These are phyloP conservation scores for Penicillium sp. DNA, from an alignment of 2,329 filamentous ascomycete species.

Conservation along the genomic window DNA sequence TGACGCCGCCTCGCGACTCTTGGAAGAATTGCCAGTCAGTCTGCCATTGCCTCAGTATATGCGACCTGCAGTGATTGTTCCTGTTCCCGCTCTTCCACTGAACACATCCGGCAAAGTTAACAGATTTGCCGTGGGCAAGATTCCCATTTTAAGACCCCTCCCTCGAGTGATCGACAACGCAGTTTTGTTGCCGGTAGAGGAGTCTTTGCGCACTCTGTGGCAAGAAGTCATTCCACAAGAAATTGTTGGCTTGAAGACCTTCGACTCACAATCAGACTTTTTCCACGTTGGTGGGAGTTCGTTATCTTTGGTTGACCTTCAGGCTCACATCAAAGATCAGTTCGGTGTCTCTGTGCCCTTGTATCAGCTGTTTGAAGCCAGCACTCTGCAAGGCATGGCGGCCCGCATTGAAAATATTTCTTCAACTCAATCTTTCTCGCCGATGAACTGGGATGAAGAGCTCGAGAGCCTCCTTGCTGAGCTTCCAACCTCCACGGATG, in stretches of 20 bases:
- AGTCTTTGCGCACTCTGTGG: conserved; percentile 20
- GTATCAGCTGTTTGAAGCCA: conserved; percentile 21
- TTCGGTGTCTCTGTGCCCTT: conserved; percentile 15
- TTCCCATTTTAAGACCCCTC: conserved; percentile 10
- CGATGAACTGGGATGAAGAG: conserved; percentile 21
- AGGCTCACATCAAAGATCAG: conserved; percentile 17
- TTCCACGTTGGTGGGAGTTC: conserved; percentile 27
- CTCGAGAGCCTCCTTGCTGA: conserved; percentile 5
- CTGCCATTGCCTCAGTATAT: conserved; percentile 42
- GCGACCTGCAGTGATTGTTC: conserved; percentile 35
- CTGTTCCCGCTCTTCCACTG: conserved; percentile 30
- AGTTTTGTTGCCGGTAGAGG: conserved; percentile 9
- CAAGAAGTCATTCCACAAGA: conserved; percentile 17
- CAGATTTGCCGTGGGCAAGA: conserved; percentile 14
- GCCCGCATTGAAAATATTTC: conserved; percentile 9
- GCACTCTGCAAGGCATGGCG: conserved; percentile 21
- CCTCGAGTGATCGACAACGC: neutral
- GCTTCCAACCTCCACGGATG: neutral
- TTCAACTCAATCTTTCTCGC: neutral
- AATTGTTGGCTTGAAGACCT: conserved; percentile 10
- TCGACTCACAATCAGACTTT: conserved; percentile 20
- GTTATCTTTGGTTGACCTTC: conserved; percentile 16
- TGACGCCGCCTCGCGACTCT: neutral
- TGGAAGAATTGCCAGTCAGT: conserved; percentile 32
- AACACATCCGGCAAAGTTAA: conserved; percentile 35